These are phyloP conservation scores for Xylaria sp. DNA, from an alignment of 2,329 filamentous ascomycete species.

Conservation along the genomic window DNA sequence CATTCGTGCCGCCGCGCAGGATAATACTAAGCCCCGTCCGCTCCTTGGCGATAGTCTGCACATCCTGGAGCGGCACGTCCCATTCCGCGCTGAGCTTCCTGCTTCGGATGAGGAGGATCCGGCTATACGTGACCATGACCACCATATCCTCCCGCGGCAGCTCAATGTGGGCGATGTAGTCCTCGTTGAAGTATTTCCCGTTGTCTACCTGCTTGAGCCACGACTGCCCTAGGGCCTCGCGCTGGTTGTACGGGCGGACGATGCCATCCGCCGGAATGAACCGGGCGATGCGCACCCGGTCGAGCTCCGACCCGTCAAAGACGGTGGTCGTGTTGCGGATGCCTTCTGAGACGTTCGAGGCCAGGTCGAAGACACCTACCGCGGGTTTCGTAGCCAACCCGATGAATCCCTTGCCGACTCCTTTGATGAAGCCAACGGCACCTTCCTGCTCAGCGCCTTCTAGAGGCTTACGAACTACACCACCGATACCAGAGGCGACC, in stretches of 20 bases:
- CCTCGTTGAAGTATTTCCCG: slow-evolving; percentile 95
- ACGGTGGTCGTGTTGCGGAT: slow-evolving; percentile 99
- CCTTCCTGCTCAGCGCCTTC: slow-evolving; percentile 97
- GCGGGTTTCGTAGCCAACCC: slow-evolving; percentile 97
- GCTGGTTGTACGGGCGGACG: slow-evolving; percentile 90
- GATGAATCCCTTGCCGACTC: slow-evolving; percentile 91
- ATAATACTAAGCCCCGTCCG: slow-evolving; percentile 89
- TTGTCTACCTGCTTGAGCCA: slow-evolving; percentile 99
- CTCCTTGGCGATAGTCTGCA: slow-evolving; percentile 97
- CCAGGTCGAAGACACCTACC: slow-evolving; percentile 95
- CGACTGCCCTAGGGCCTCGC: slow-evolving; percentile 94
- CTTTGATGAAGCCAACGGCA: slow-evolving; percentile 93
- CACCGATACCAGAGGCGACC: slow-evolving; percentile 90
- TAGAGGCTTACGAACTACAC: slow-evolving; percentile 88
- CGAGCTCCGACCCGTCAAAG: slow-evolving; percentile 92
- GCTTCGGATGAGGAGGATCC: slow-evolving; percentile 89
- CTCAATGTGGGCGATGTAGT: slow-evolving; percentile 96
- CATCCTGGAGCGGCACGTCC: slow-evolving; percentile 94
- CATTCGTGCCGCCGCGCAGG: slow-evolving; percentile 87
- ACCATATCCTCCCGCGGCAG: slow-evolving; percentile 87
- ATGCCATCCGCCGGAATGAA: slow-evolving; percentile 94
- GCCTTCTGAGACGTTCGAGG: slow-evolving; percentile 94
- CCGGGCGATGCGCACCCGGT: slow-evolving; percentile 89
- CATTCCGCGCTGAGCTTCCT: slow-evolving; percentile 88
- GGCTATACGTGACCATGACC: slow-evolving; percentile 84